Conservation (phyloP, 306 rosid species). For the Abrus precatorius region DNA sequence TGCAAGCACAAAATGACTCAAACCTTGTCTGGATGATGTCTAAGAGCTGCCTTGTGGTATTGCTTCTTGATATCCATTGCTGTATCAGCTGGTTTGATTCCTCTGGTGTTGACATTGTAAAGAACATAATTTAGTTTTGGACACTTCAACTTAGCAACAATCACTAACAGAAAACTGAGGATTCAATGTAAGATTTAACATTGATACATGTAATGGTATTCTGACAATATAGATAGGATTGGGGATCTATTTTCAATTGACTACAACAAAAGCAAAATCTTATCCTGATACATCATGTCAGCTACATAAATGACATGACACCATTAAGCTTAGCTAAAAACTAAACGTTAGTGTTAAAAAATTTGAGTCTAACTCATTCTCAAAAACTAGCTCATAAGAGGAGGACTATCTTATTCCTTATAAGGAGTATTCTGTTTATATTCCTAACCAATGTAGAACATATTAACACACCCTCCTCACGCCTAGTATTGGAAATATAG, state of each 20-base stretch:
- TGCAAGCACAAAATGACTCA: slow-evolving; percentile 44
- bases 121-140: slow-evolving; percentile 38
- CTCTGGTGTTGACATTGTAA: slow-evolving; percentile 56
- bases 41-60: slow-evolving; percentile 81
- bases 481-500: no score
- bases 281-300: no score
- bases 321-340: no score
- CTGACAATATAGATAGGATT: slow-evolving; percentile 39
- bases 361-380: no score
- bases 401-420: no score
- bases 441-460: no score
- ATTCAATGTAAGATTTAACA: slow-evolving; percentile 7
- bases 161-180: slow-evolving; percentile 21
- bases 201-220: slow-evolving; percentile 2
- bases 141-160: slow-evolving; percentile 38
- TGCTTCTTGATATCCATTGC: slow-evolving; percentile 75
- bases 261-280: background rate
- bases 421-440: no score
- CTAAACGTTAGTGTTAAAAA: no score
- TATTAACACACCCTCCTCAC: no score
- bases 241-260: background rate
- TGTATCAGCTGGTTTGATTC: slow-evolving; percentile 61
- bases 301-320: no score
- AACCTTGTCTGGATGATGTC: slow-evolving; percentile 89
- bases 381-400: no score